Base-by-base conservation (phyloP, 2,329 filamentous ascomycete species). In the Chrysosporium queenslandicum region DNA sequence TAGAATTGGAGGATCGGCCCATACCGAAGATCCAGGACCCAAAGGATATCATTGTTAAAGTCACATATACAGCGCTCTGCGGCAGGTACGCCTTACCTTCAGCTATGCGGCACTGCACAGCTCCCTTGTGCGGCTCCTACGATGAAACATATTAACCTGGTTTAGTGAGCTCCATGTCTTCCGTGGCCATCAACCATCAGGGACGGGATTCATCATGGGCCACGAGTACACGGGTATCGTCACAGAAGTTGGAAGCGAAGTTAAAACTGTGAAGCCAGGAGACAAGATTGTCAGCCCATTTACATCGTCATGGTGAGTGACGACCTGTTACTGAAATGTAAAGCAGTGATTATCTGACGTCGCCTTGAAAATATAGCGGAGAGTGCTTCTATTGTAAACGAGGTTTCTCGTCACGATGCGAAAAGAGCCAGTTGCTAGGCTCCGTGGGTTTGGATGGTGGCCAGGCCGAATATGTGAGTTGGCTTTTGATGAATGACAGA, bases 221-320 rank as follows among this genome's bases (percentile, higher is more conserved):
- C 90, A 95, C 66, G 90, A 95, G 64, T 94, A 94, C 64, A 87
- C 86, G 1, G 90, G 90, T 4, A 77, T 75, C 21, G 80, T 94
- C 8, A 77, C 82, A 30, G 79, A 85, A 56, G 72, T 77, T 41
- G 89, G 89, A 0, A 71, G 76, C 14, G 76, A 72, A 2, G 86
- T 95, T 42, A 82, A 78, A 60, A 79, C 76, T 0, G 74, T 94
- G 57, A 73, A 81, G 57, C 73, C 83, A 49, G 89, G 88, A 4
- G 89, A 95, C 66, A 80, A 80, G 60, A 76, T 95, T 29, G 87
- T 95, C 18, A 79, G 83, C 21, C 87, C 90, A 0, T 95, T 95
- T 67, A 95, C 88, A 21, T 76, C 79, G 29, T 88, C 84, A 14
- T 91, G 87, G 81, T 86, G 71, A 54, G 77, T 67, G 2, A 36